phyloP scores from a whole-genome alignment of 176 grass and related monocot genomes.

The Stipa capillata region DNA sequence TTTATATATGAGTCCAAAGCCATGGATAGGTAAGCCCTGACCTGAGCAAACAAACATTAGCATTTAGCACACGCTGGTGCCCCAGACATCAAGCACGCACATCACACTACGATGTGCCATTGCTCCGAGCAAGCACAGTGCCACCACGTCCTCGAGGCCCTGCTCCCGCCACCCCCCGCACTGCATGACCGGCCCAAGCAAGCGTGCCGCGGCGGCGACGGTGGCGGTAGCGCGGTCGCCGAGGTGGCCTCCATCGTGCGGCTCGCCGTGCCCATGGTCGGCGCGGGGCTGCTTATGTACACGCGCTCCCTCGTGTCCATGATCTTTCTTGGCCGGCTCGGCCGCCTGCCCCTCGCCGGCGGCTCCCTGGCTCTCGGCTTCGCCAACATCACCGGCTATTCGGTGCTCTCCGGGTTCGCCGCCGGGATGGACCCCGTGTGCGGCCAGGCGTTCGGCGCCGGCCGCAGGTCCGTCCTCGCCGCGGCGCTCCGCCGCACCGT shows the following conservation, averaged over 20 bases:
- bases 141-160: slow-evolving; percentile 9
- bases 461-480: slow-evolving; percentile 40
- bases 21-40: neutral
- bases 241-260: slow-evolving; percentile 37
- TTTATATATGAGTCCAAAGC: slow-evolving; percentile 32
- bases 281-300: slow-evolving; percentile 64
- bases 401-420: slow-evolving; percentile 69
- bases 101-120: slow-evolving; percentile 29
- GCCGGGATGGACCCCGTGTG: slow-evolving; percentile 81
- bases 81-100: neutral
- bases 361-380: slow-evolving; percentile 81
- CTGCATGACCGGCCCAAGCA: slow-evolving; percentile 18
- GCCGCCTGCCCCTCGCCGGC: slow-evolving; percentile 49
- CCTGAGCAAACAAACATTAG: neutral
- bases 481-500: slow-evolving; percentile 60
- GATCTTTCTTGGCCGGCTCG: slow-evolving; percentile 71
- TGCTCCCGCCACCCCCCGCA: slow-evolving; percentile 27
- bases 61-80: neutral
- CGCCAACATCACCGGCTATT: slow-evolving; percentile 92
- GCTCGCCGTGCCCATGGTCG: slow-evolving; percentile 53
- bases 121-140: slow-evolving; percentile 30
- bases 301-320: slow-evolving; percentile 68
- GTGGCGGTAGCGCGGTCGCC: neutral
- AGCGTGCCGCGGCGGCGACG: neutral
- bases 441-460: slow-evolving; percentile 72